Evolutionary conservation across 306 rosid genomes (phyloP).

Genomic region (Corylus avellana): DNA sequence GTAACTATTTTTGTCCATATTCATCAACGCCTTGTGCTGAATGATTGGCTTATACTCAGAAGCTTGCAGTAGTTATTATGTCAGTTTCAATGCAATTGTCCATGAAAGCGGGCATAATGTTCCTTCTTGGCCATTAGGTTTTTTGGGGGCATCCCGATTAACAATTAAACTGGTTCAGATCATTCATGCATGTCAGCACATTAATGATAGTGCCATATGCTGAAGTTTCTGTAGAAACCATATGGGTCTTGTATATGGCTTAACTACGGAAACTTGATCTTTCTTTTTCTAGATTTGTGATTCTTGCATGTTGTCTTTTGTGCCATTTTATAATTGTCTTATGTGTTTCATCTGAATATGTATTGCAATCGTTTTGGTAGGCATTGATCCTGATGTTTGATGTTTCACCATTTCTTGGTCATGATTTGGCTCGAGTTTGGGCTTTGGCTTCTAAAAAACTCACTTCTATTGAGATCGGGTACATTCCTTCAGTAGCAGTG

Average conservation of each 20-base stretch:
- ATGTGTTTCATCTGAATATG: constrained; percentile 32
- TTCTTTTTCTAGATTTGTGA: background rate
- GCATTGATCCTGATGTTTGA: constrained; percentile 82
- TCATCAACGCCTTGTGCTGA: background rate
- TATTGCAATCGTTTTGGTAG: constrained; percentile 42
- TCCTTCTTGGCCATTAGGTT: background rate
- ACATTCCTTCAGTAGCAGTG: constrained; percentile 76
- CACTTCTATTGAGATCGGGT: constrained; percentile 76
- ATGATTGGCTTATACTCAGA: background rate
- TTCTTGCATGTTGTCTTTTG: no score
- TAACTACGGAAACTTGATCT: background rate
- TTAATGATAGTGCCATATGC: background rate
- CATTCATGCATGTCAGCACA: background rate
- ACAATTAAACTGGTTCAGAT: background rate
- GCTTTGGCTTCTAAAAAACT: constrained; percentile 72
- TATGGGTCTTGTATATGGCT: background rate
- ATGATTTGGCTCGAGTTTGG: constrained; percentile 75
- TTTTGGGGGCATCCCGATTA: background rate
- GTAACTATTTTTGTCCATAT: background rate
- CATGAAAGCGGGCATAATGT: background rate
- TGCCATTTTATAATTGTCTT: constrained; percentile 10
- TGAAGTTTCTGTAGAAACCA: background rate
- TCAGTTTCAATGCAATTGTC: background rate
- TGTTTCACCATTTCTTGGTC: constrained; percentile 73
- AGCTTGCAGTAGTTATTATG: background rate